phyloP scores from a whole-genome alignment of 2,329 filamentous ascomycete species.

The Stachybotrys echinatus region DNA sequence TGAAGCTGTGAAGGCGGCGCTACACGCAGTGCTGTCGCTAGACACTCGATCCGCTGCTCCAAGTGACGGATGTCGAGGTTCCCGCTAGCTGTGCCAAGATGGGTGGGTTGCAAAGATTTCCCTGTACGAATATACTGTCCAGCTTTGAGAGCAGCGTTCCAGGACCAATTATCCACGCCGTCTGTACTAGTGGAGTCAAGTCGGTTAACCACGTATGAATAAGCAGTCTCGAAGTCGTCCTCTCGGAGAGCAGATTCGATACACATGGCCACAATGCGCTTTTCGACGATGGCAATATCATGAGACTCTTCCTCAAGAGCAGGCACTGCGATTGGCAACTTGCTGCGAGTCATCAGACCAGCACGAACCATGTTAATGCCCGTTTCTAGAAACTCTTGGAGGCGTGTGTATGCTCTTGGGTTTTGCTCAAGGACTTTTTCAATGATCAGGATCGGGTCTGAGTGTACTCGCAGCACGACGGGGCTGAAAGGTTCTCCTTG shows the following conservation, averaged over 20 bases:
- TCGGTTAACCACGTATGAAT: conserved; percentile 74
- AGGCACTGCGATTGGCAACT: conserved; percentile 3
- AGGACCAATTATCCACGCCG: conserved; percentile 61
- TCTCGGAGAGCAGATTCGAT: conserved; percentile 71
- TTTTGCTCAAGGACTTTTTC: conserved; percentile 74
- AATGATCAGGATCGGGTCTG: conserved; percentile 69
- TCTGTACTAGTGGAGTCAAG: conserved; percentile 34
- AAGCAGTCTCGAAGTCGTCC: conserved; percentile 81
- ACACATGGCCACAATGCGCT: conserved; percentile 72
- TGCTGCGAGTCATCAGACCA: conserved; percentile 31
- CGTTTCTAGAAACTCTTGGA: conserved; percentile 68
- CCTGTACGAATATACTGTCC: conserved; percentile 63
- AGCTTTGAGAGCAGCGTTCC: conserved; percentile 74
- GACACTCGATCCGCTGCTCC: conserved; percentile 75
- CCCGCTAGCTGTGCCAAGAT: conserved; percentile 54
- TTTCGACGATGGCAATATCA: conserved; percentile 43
- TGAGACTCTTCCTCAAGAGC: conserved; percentile 17
- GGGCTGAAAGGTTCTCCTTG: conserved; percentile 77
- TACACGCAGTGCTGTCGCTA: conserved; percentile 69
- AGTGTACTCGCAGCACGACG: conserved; percentile 69
- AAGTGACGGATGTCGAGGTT: conserved; percentile 64
- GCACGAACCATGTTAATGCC: conserved; percentile 62
- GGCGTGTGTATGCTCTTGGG: conserved; percentile 63
- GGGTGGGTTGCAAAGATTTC: conserved; percentile 49
- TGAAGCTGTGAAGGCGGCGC: conserved; percentile 66